A percentile compares a stretch with the other conserved stretches of the same genome.
Conservation (phyloP, 441 rosid genomes). For the Geranium incanum region DNA sequence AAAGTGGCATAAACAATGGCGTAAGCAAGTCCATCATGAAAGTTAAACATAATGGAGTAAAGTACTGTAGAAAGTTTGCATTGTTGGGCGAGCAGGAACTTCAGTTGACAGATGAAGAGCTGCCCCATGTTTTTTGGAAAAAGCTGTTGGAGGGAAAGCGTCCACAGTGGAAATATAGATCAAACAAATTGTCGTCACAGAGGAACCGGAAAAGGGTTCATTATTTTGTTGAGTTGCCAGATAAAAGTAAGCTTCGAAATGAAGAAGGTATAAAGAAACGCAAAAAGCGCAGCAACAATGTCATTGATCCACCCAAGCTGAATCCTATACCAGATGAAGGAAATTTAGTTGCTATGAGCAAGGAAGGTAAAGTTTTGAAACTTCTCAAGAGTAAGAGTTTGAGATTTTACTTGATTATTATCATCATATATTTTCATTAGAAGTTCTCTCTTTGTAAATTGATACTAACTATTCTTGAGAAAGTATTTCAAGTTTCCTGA, state of each 20-base stretch:
- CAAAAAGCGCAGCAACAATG: background rate
- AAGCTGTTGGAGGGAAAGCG: constrained; percentile 47
- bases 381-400: background rate
- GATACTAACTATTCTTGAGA: too few relatives aligned
- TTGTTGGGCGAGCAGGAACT: constrained; percentile 57
- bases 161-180: constrained; percentile 58
- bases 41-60: constrained; percentile 51
- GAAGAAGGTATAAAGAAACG: background rate
- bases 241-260: constrained; percentile 9
- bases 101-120: constrained; percentile 37
- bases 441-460: background rate
- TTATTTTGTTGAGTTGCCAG: constrained; percentile 25
- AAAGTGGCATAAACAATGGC: constrained; percentile 30
- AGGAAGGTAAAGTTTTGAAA: constrained; percentile 7
- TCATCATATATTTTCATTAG: background rate
- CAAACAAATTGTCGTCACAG: constrained; percentile 37
- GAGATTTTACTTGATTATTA: background rate
- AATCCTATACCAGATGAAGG: background rate
- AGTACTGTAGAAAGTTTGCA: constrained; percentile 36
- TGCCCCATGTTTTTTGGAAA: constrained; percentile 66
- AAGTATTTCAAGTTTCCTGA: background rate
- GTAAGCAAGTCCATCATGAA: constrained; percentile 38
- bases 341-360: background rate
- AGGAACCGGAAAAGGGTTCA: constrained; percentile 63
- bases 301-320: constrained; percentile 3